Base-by-base conservation (phyloP, 2,329 filamentous ascomycete species). In the Calonectria naviculata region DNA sequence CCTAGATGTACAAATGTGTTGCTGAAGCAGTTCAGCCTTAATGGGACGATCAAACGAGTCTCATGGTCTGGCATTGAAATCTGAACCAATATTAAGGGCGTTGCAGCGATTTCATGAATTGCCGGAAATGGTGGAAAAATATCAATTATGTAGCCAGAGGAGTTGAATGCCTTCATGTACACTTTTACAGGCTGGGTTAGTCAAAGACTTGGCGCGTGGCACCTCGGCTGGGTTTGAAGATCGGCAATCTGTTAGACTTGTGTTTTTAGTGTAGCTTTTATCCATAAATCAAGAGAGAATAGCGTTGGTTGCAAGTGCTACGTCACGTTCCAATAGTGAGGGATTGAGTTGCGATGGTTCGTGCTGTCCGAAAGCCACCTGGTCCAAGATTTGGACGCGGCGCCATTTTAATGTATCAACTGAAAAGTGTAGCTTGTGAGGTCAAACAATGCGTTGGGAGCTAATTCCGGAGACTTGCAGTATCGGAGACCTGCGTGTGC, bases 191-290 rank as follows among this genome's bases (percentile, higher is more conserved):
- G 67, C 31, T 34, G 34, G 26, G 15, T 19, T n/a, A 34, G 17
- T 19, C n/a, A 7, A 19, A 52, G n/a, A n/a, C 44, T n/a, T 17
- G n/a, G 19, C 7, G 17, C 17, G 38, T 63, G 41, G 24, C 21
- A 36, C 29, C 38, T 56, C 21, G 9, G 34, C 28, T 38, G 34
- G 38, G 21, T 52, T 52, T 38, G 28, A 42, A 44, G 54, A 29
- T 49, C 28, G 34, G 36, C 61, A 66, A 46, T 47, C 44, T 70
- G n/a, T 47, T 62, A 47, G 47, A 70, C 47, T 56, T 70, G 24
- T 68, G 60, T 46, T 41, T 66, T 47, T 63, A 70, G 38, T 66
- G 38, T 67, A 70, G 36, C 63, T 24, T 70, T 47, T 66, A 66
- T 56, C 41, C 26, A 49, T 46, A 15, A 64, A 49, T 42, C 19